These are phyloP conservation scores for Fermentozyma sake DNA, from an alignment of 1,139 yeast genomes.

Conservation along the genomic window DNA sequence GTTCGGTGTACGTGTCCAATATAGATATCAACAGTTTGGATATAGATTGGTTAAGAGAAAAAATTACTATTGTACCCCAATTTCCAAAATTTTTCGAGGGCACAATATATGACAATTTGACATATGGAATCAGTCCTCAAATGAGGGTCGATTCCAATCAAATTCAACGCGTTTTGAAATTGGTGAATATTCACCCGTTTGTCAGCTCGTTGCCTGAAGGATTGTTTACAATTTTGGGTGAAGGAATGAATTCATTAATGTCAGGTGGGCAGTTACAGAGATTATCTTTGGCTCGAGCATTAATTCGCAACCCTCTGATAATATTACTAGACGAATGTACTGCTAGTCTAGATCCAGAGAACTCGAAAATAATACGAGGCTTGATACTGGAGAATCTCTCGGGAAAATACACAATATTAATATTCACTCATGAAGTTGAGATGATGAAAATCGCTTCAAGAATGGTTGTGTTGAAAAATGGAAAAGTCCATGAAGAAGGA, in stretches of 20 bases:
- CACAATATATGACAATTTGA: constrained; percentile 58
- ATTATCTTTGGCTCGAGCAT: constrained; percentile 69
- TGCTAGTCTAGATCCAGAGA: constrained; percentile 66
- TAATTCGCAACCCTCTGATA: constrained; percentile 57
- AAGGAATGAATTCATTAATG: constrained; percentile 39
- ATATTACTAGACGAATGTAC: constrained; percentile 78
- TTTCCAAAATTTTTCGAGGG: constrained; percentile 63
- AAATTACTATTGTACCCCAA: constrained; percentile 67
- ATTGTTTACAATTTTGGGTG: constrained; percentile 54
- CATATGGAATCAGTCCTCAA: constrained; percentile 48
- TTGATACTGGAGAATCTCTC: constrained; percentile 36
- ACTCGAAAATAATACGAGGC: constrained; percentile 35
- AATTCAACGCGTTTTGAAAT: constrained; percentile 36
- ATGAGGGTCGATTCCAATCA: constrained; percentile 23
- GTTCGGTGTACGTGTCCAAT: constrained; percentile 33
- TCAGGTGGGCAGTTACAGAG: constrained; percentile 86
- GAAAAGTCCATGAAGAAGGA: constrained; percentile 35
- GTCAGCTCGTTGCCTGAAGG: constrained; percentile 52
- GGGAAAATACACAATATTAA: constrained; percentile 35
- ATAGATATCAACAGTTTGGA: constrained; percentile 44
- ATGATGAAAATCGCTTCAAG: constrained; percentile 50
- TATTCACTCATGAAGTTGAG: constrained; percentile 58
- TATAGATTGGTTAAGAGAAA: constrained; percentile 44
- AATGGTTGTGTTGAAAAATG: constrained; percentile 39
- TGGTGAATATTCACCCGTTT: constrained; percentile 50